These are phyloP conservation scores for Psilocybe cubensis DNA, from an alignment of 768 basidiomycete species.

Conservation along the genomic window DNA sequence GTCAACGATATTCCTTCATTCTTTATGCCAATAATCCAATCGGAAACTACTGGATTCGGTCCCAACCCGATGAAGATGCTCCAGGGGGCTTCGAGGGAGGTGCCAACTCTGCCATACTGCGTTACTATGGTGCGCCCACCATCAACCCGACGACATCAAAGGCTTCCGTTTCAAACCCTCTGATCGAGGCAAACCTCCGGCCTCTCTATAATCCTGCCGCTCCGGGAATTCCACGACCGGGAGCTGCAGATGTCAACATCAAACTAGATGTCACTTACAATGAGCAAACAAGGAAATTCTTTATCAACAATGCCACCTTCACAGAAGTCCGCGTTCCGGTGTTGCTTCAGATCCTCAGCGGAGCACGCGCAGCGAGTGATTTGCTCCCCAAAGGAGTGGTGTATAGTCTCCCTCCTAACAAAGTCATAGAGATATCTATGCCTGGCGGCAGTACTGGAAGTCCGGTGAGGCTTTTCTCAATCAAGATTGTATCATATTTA, in stretches of 20 bases:
- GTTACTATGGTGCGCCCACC: constrained; percentile 44
- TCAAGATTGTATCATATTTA: not conserved
- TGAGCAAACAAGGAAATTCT: constrained; percentile 21
- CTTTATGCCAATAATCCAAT: constrained; percentile 29
- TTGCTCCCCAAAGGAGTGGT: constrained; percentile 43
- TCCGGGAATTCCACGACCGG: constrained; percentile 34
- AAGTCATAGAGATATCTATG: constrained; percentile 49
- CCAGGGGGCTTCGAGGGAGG: constrained; percentile 21
- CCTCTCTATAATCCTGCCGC: constrained; percentile 26
- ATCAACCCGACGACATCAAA: constrained; percentile 40
- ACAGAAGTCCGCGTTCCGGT: constrained; percentile 43
- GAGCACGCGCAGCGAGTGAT: constrained; percentile 33
- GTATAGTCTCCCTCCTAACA: constrained; percentile 41
- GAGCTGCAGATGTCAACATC: constrained; percentile 39
- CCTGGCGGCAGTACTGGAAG: constrained; percentile 37
- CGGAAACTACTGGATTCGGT: constrained; percentile 48
- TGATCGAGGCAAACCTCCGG: constrained; percentile 41
- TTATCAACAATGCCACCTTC: constrained; percentile 23
- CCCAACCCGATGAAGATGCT: constrained; percentile 30
- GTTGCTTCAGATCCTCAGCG: constrained; percentile 48
- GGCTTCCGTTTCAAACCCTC: constrained; percentile 24
- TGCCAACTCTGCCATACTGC: constrained; percentile 52
- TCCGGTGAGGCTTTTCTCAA: constrained; percentile 29
- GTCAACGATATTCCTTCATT: constrained; percentile 55
- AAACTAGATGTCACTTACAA: constrained; percentile 29